Percentiles rank a stretch among this genome's conserved stretches.
Conservation (phyloP, 345 rosid genomes). For the Litchi chinensis region DNA sequence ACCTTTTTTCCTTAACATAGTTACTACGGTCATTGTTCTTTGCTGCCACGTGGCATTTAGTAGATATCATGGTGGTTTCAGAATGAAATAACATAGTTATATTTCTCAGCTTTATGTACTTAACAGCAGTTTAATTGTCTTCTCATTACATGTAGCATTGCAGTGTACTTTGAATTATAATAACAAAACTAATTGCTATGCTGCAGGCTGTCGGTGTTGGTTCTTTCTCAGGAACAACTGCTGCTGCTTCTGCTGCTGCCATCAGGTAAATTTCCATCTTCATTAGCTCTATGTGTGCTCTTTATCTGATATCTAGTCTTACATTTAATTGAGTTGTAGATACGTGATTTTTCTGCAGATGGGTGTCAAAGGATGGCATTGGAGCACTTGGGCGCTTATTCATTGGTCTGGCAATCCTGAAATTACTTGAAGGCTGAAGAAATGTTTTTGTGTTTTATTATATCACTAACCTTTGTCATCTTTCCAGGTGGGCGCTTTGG, state of each 20-base stretch:
- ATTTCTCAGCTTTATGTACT: background rate
- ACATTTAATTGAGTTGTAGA: conserved; percentile 22
- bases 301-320: conserved; percentile 14
- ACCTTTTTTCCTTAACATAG: no score
- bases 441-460: background rate
- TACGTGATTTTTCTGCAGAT: conserved; percentile 57
- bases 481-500: conserved; percentile 90
- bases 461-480: conserved; percentile 27
- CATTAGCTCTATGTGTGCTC: background rate
- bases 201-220: conserved; percentile 93
- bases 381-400: conserved; percentile 94
- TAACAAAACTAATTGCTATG: conserved; percentile 11
- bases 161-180: background rate
- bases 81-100: background rate
- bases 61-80: background rate
- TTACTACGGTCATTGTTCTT: background rate
- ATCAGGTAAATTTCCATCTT: conserved; percentile 56
- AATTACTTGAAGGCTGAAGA: conserved; percentile 17
- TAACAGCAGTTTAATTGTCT: background rate
- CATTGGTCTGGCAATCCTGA: conserved; percentile 61
- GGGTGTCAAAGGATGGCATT: conserved; percentile 99
- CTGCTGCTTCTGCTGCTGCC: conserved; percentile 97
- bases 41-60: background rate
- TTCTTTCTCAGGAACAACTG: conserved; percentile 77
- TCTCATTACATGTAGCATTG: background rate